A percentile compares a stretch with the other conserved stretches of the same genome.
These are phyloP conservation scores for Lactifluus piperatus DNA, from an alignment of 768 basidiomycete genomes.

Conservation along the genomic window DNA sequence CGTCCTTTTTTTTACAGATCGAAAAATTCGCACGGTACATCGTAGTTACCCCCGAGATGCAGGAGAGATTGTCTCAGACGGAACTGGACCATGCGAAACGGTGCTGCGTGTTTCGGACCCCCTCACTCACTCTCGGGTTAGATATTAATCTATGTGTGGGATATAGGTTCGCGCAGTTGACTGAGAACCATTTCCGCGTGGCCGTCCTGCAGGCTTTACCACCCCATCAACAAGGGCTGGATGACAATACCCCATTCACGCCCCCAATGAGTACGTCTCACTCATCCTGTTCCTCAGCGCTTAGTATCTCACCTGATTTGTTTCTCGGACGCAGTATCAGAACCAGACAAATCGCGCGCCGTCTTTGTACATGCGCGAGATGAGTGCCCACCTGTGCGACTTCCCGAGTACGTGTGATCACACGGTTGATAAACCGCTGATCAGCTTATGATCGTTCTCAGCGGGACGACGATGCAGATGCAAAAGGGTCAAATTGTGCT, in stretches of 20 bases:
- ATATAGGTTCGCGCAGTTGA: slow-evolving; percentile 61
- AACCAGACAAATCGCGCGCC: slow-evolving; percentile 66
- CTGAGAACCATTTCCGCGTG: slow-evolving; percentile 69
- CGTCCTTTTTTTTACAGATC: slow-evolving; percentile 43
- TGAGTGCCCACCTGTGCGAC: slow-evolving; percentile 53
- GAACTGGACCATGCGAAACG: slow-evolving; percentile 76
- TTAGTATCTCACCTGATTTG: slow-evolving; percentile 7
- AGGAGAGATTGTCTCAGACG: slow-evolving; percentile 70
- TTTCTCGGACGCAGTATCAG: slow-evolving; percentile 43
- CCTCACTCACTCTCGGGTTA: not conserved
- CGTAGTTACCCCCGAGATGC: slow-evolving; percentile 56
- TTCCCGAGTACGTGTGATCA: slow-evolving; percentile 53
- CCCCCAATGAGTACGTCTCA: slow-evolving; percentile 62
- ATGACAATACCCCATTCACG: slow-evolving; percentile 62
- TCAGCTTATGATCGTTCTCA: slow-evolving; percentile 23
- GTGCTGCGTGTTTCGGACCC: slow-evolving; percentile 32
- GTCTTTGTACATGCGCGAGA: slow-evolving; percentile 77
- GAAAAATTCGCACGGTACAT: slow-evolving; percentile 84
- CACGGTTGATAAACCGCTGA: too few species aligned
- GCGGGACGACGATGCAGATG: slow-evolving; percentile 67
- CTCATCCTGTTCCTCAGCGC: not conserved
- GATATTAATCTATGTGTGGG: too few species aligned
- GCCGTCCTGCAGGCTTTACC: slow-evolving; percentile 82
- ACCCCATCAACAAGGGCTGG: slow-evolving; percentile 62
- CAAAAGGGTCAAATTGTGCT: slow-evolving; percentile 76